A percentile compares a stretch with the other conserved stretches of the same genome.
Evolutionary conservation across 306 rosid species (phyloP).

Genomic region (Boehmeria nivea): DNA sequence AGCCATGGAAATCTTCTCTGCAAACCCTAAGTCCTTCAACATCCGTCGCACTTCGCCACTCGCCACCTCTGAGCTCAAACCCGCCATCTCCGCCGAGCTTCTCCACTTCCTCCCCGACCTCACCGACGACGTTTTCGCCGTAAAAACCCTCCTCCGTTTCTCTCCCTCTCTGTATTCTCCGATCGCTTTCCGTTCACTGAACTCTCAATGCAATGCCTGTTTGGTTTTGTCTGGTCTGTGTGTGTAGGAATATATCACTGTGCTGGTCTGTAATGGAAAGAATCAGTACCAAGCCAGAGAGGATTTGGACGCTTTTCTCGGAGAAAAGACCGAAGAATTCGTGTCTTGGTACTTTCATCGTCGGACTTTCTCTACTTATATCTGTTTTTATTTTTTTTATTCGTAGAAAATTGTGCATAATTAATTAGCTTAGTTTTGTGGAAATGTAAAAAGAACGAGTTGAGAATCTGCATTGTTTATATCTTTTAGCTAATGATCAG

Average conservation of each 20-base stretch:
- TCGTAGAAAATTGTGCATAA: too few species aligned
- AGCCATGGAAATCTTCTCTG: constrained; percentile 19
- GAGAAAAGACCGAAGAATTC: constrained; percentile 19
- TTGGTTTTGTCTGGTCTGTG: background rate
- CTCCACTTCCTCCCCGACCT: constrained; percentile 13
- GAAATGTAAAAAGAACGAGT: too few species aligned
- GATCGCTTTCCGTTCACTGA: too few species aligned
- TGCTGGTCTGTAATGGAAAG: constrained; percentile 31
- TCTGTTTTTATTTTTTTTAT: too few species aligned
- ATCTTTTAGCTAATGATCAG: too few species aligned
- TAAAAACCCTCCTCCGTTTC: background rate
- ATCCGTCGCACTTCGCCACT: constrained; percentile 14
- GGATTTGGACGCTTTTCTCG: constrained; percentile 27
- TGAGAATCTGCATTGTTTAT: too few species aligned
- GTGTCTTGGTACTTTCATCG: constrained; percentile 22
- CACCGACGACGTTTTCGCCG: constrained; percentile 20
- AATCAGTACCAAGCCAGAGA: constrained; percentile 31
- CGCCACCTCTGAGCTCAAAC: constrained; percentile 9
- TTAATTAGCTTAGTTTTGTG: too few species aligned
- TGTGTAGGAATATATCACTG: constrained; percentile 23
- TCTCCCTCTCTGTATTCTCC: background rate
- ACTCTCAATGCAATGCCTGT: too few species aligned
- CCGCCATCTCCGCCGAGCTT: constrained; percentile 22
- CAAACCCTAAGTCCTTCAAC: constrained; percentile 13
- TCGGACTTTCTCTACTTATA: background rate